These are phyloP conservation scores for Puccinia hordei DNA, from an alignment of 1,284 basidiomycete genomes.

Conservation along the genomic window DNA sequence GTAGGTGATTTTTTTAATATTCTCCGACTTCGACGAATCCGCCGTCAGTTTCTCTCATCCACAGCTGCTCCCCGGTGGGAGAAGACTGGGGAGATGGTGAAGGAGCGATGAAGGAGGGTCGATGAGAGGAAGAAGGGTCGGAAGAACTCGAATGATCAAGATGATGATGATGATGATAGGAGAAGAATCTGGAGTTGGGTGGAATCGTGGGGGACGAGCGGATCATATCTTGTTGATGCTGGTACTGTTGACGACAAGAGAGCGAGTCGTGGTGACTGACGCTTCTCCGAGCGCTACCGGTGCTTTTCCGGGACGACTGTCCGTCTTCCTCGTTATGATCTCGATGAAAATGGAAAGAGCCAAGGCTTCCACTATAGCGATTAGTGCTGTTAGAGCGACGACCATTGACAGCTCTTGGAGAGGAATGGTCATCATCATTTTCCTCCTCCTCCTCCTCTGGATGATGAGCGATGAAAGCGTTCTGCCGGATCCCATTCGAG, in stretches of 20 bases:
- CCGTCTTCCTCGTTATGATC: not conserved
- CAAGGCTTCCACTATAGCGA: not conserved
- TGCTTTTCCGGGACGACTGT: not conserved
- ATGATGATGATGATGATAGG: not conserved
- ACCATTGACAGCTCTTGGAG: not conserved
- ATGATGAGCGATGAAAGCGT: not conserved
- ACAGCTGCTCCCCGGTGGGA: constrained; percentile 12
- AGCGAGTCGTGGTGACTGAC: constrained; percentile 7
- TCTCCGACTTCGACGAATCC: constrained; percentile 49
- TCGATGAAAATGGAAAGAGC: not conserved
- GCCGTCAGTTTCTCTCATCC: constrained; percentile 50
- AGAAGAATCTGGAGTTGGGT: not conserved
- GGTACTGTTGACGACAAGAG: not conserved
- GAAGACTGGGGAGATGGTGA: no score
- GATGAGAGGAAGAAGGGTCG: not conserved
- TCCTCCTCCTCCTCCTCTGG: not conserved
- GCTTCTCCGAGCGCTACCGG: not conserved
- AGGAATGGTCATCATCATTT: not conserved
- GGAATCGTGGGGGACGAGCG: no score
- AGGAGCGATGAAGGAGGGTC: not conserved
- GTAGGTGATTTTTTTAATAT: constrained; percentile 34
- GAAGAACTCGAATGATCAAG: not conserved
- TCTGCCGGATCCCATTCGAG: not conserved
- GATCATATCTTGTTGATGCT: no score
- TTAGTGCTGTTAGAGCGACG: not conserved